Conservation (phyloP, 108 stramenopile genomes). For the Nitzschia sp. region DNA sequence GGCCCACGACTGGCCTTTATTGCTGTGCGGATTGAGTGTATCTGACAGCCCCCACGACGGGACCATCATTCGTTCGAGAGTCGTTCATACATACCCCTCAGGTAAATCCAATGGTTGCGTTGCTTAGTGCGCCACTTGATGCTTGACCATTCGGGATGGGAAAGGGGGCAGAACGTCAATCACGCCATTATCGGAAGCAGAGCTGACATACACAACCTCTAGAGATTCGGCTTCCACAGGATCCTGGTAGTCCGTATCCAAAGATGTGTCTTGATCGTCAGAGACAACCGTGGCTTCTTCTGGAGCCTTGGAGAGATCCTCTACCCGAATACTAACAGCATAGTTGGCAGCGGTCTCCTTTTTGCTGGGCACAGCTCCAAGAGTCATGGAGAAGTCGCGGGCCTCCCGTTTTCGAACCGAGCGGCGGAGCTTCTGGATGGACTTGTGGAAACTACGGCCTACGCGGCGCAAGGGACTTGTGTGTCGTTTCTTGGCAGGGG, state of each 20-base stretch:
- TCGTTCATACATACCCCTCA: no score
- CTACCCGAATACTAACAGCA: background rate
- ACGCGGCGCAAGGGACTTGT: background rate
- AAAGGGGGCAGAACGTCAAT: slow-evolving; percentile 11
- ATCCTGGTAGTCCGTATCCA: background rate
- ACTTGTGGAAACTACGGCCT: background rate
- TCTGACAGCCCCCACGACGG: no score
- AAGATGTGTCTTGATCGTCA: slow-evolving; percentile 8
- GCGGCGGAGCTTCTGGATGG: background rate
- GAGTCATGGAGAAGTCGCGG: background rate
- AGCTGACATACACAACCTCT: slow-evolving; percentile 15
- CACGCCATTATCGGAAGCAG: background rate
- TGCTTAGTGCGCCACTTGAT: no score
- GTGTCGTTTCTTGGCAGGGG: background rate
- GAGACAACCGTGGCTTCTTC: background rate
- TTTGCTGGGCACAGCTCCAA: background rate
- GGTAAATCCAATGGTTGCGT: no score
- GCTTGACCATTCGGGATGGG: slow-evolving; percentile 1
- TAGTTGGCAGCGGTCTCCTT: background rate
- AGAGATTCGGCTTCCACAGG: slow-evolving; percentile 9
- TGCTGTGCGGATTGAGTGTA: no score
- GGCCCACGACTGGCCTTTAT: no score
- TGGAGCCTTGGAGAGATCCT: background rate
- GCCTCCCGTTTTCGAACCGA: background rate
- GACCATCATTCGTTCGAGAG: no score